These are phyloP conservation scores for Leishmania turanica DNA, from an alignment of 208 protist species.

Conservation along the genomic window DNA sequence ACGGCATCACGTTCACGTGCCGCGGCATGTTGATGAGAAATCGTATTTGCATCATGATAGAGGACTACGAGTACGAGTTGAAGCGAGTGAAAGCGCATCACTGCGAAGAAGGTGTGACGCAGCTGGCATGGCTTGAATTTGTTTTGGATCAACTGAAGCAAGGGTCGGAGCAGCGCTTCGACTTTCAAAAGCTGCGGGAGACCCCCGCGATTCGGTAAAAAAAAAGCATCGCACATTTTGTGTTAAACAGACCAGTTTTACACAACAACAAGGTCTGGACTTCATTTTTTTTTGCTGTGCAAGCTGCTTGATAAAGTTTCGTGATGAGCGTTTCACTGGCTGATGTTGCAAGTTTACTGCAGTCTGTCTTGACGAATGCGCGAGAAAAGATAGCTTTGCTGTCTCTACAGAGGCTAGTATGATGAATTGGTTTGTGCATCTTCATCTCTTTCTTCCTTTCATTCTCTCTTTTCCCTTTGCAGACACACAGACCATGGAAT, in stretches of 20 bases:
- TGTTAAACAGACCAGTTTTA: neutral
- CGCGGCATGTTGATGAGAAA: slow-evolving; percentile 89
- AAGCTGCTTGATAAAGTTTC: neutral
- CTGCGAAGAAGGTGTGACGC: slow-evolving; percentile 82
- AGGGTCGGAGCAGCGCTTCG: slow-evolving; percentile 76
- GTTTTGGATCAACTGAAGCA: slow-evolving; percentile 88
- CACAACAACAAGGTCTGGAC: neutral
- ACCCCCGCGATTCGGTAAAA: slow-evolving; percentile 24
- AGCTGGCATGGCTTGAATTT: slow-evolving; percentile 91
- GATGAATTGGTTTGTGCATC: slow-evolving; percentile 7
- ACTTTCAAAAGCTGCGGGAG: slow-evolving; percentile 81
- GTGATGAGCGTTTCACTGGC: neutral
- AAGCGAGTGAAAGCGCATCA: slow-evolving; percentile 92
- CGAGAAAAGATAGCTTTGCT: neutral
- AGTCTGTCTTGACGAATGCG: neutral
- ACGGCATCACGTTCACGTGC: slow-evolving; percentile 84
- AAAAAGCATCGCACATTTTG: neutral
- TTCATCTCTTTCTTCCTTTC: slow-evolving; percentile 24
- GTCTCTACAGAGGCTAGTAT: neutral
- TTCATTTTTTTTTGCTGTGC: neutral
- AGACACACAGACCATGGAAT: slow-evolving; percentile 39
- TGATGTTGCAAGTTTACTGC: neutral
- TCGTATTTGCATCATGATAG: slow-evolving; percentile 87
- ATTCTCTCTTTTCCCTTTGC: slow-evolving; percentile 27
- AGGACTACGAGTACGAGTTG: slow-evolving; percentile 93